phyloP scores from a whole-genome alignment of 2,329 filamentous ascomycete species.

The Cryphonectria naterciae region DNA sequence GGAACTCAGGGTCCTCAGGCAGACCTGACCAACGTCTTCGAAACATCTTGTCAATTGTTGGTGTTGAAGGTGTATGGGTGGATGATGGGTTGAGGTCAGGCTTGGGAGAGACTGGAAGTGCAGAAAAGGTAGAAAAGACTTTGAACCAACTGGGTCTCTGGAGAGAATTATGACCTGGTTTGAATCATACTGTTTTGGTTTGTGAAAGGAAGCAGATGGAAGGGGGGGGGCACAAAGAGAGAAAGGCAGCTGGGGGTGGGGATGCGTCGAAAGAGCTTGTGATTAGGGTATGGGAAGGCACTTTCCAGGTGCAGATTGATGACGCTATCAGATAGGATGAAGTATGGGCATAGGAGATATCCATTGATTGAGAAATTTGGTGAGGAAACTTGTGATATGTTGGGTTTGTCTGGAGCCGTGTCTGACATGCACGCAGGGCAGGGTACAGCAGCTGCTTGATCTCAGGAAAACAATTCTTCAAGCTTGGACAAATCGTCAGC shows the following conservation, averaged over 20 bases:
- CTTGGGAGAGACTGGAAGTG: background rate
- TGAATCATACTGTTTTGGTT: background rate
- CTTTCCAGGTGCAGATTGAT: background rate
- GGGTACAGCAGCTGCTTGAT: background rate
- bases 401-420: background rate
- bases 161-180: background rate
- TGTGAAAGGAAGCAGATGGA: background rate
- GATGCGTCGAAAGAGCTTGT: background rate
- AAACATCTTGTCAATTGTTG: slow-evolving; percentile 65
- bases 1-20: slow-evolving; percentile 71
- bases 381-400: background rate
- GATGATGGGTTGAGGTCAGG: background rate
- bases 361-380: background rate
- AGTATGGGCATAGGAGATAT: background rate
- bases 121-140: background rate
- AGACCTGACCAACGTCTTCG: slow-evolving; percentile 69
- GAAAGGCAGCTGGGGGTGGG: too few species aligned
- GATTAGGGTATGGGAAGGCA: background rate
- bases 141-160: background rate
- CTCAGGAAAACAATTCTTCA: background rate
- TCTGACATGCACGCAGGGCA: background rate
- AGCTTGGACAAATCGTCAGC: background rate
- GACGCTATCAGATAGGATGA: background rate
- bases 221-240: too few species aligned
- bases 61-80: background rate